Base-by-base conservation (phyloP, 129 eudicot genomes). In the Rutidosis leptorrhynchoides region DNA sequence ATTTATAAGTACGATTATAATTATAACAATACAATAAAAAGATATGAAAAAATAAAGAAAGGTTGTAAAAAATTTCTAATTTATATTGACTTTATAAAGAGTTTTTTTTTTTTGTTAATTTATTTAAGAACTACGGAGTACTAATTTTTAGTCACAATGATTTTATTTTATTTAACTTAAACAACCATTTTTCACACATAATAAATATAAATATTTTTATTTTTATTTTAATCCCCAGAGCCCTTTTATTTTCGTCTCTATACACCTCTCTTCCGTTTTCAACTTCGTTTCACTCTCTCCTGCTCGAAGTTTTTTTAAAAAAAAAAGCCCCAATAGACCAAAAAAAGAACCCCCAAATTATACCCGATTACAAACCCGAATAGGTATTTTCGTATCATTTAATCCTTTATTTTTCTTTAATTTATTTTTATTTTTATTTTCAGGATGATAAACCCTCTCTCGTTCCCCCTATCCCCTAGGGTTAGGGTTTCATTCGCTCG, bases 341-440 rank as follows among this genome's bases (percentile, higher is more conserved):
- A 40, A 37, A 40, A 37, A 37, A 15, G 45, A 69, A 70, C 26
- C 74, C 55, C 57, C 66, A 42, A 46, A 56, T 46, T 60, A 29
- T 56, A 58, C 54, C 67, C 74, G 59, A 78, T 78, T 79, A 62
- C 71, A 64, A 54, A 80, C 90, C 90, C 90, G 83, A 75, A 82
- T 74, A 73, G 82, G 82, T 81, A 63, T 52, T 43, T 43, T 49
- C 46, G 12, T 40, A 40, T 81, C 58, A 51, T 51, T 74, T 70
- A 67, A 67, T 57, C 73, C 73, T 40, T 45, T 64, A 20, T 16
- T 63, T 57, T 59, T 21, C 59, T 62, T 28, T 55, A 46, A 40
- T n/a, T n/a, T n/a, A 9, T 65, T 37, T 37, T 30, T 30, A 30
- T 63, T 51, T 49, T 16, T 48, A 51, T 49, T 65, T 71, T 72